Conservation (phyloP, 768 basidiomycete genomes). For the Lyophyllum shimeji region DNA sequence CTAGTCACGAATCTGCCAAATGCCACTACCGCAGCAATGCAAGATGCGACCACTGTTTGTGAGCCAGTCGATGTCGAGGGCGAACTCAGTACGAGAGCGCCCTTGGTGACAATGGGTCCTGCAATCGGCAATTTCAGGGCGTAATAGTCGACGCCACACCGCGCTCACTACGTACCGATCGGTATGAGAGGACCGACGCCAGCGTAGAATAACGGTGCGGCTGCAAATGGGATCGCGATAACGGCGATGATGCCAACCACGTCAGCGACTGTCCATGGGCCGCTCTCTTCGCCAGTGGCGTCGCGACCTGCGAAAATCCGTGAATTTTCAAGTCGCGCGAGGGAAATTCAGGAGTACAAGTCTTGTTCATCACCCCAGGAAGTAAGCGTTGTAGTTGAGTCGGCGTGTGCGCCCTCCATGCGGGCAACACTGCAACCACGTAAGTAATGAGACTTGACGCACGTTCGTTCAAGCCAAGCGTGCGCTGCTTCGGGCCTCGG, state of each 20-base stretch:
- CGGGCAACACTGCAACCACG: neutral
- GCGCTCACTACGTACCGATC: neutral
- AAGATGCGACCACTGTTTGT: neutral
- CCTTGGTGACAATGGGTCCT: slow-evolving; percentile 4
- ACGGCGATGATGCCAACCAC: slow-evolving; percentile 4
- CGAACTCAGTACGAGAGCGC: neutral
- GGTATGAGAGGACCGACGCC: slow-evolving; percentile 5
- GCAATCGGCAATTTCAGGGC: neutral
- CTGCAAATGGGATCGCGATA: slow-evolving; percentile 1
- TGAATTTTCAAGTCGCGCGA: neutral
- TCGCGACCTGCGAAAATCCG: neutral
- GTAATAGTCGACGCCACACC: neutral
- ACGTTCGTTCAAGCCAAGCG: neutral
- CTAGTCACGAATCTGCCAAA: neutral
- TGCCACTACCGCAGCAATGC: neutral
- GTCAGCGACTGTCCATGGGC: slow-evolving; percentile 9
- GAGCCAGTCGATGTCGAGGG: neutral
- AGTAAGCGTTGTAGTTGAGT: neutral
- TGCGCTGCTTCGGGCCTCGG: neutral
- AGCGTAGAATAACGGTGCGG: slow-evolving; percentile 6
- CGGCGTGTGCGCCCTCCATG: neutral
- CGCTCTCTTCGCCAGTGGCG: neutral
- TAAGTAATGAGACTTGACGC: neutral
- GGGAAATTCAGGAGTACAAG: neutral
- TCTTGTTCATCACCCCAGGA: neutral